These are phyloP conservation scores for Penicillium sp. DNA, from an alignment of 2,329 filamentous ascomycete genomes.

Conservation along the genomic window DNA sequence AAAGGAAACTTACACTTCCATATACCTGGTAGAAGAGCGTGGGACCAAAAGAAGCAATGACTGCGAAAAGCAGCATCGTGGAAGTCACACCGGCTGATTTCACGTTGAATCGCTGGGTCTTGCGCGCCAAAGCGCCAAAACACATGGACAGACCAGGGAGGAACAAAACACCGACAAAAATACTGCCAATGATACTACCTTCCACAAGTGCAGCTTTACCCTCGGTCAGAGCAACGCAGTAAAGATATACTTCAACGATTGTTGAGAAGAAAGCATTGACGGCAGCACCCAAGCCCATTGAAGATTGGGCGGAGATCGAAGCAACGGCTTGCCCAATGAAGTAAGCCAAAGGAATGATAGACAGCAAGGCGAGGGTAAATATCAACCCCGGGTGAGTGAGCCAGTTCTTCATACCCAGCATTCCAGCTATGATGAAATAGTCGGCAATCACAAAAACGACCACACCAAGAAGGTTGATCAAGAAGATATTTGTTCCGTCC, in stretches of 20 bases:
- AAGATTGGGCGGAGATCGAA: slow-evolving; percentile 97
- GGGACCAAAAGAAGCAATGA: slow-evolving; percentile 91
- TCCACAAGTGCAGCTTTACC: slow-evolving; percentile 93
- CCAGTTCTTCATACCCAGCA: slow-evolving; percentile 69
- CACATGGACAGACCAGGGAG: slow-evolving; percentile 97
- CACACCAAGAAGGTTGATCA: slow-evolving; percentile 93
- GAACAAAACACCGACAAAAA: slow-evolving; percentile 94
- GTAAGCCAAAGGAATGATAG: slow-evolving; percentile 94
- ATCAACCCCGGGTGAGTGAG: slow-evolving; percentile 83
- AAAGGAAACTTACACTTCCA: slow-evolving; percentile 66
- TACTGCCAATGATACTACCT: slow-evolving; percentile 95
- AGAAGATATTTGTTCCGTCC: slow-evolving; percentile 97
- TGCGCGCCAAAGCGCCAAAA: slow-evolving; percentile 95
- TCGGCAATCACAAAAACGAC: slow-evolving; percentile 96
- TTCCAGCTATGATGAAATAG: slow-evolving; percentile 74
- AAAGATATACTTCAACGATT: slow-evolving; percentile 94
- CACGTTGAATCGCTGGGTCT: slow-evolving; percentile 97
- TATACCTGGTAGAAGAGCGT: slow-evolving; percentile 99
- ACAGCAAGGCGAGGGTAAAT: slow-evolving; percentile 80
- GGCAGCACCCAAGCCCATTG: slow-evolving; percentile 94
- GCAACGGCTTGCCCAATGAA: slow-evolving; percentile 98
- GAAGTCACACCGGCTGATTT: slow-evolving; percentile 94
- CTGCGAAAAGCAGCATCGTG: slow-evolving; percentile 95
- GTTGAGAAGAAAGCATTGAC: slow-evolving; percentile 99
- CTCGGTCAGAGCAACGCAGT: slow-evolving; percentile 89